Conservation (phyloP, 75 land plant genomes). For the Pinus tabuliformis region DNA sequence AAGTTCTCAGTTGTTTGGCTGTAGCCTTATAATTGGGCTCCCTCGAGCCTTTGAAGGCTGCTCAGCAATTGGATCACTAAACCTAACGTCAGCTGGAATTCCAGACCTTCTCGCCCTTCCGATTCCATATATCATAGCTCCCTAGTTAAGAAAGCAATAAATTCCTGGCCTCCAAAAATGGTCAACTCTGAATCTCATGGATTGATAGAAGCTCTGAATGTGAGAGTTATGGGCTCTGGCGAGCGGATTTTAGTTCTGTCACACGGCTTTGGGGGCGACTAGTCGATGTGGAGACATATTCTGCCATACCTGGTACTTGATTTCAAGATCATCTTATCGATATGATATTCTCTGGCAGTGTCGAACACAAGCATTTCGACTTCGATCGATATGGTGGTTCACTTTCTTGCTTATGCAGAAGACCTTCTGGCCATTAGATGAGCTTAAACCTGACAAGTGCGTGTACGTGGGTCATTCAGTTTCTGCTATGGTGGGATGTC, state of each 20-base stretch:
- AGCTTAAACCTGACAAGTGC: background rate
- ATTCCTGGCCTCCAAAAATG: too few relatives aligned
- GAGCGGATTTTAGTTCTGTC: constrained; percentile 17
- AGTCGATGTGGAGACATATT: constrained; percentile 24
- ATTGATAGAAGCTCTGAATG: constrained; percentile 11
- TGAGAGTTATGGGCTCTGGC: constrained; percentile 18
- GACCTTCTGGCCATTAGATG: constrained; percentile 32
- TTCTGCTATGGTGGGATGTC: constrained; percentile 75
- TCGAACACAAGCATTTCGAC: background rate
- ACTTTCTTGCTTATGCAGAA: constrained; percentile 38
- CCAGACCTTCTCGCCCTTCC: too few relatives aligned
- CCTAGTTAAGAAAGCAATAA: too few relatives aligned
- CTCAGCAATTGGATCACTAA: too few relatives aligned
- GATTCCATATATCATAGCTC: too few relatives aligned
- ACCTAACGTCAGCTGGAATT: too few relatives aligned
- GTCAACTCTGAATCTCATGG: background rate
- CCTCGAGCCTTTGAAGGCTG: too few relatives aligned
- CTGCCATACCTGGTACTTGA: constrained; percentile 29
- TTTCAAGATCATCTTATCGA: constrained; percentile 21
- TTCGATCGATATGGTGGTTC: constrained; percentile 10
- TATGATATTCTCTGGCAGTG: constrained; percentile 22
- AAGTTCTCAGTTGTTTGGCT: background rate
- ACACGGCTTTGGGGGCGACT: constrained; percentile 34
- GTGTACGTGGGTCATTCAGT: constrained; percentile 62
- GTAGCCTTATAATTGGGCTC: too few relatives aligned